phyloP scores from a whole-genome alignment of 1,284 basidiomycete genomes.

The Ceratorhiza oryzae-sativae region DNA sequence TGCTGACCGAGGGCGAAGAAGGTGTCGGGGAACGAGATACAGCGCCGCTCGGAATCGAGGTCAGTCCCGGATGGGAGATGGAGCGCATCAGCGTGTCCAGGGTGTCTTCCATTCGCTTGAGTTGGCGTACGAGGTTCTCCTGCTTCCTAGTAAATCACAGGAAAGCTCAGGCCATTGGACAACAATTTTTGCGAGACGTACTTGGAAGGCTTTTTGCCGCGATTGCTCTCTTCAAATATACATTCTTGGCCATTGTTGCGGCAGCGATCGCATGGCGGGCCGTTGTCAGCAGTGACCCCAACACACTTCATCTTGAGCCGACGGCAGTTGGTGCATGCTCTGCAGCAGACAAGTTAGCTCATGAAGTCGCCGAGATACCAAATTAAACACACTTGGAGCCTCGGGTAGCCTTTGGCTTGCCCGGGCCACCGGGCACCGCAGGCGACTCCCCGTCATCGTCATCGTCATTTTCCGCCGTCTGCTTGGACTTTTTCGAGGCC shows the following conservation, averaged over 20 bases:
- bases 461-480: conserved; percentile 63
- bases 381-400: conserved; percentile 76
- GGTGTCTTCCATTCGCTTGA: conserved; percentile 92
- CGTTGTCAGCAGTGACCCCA: conserved; percentile 89
- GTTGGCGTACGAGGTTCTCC: conserved; percentile 84
- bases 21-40: conserved; percentile 84
- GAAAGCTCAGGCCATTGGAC: conserved; percentile 44
- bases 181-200: conserved; percentile 51
- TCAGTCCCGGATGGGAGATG: conserved; percentile 74
- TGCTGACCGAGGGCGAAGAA: conserved; percentile 33
- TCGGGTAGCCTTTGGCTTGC: conserved; percentile 84
- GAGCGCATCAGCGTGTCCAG: conserved; percentile 86
- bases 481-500: conserved; percentile 61
- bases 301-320: conserved; percentile 99
- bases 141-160: conserved; percentile 72
- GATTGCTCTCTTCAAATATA: conserved; percentile 92
- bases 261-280: conserved; percentile 74
- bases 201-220: conserved; percentile 91
- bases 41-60: conserved; percentile 71
- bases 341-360: conserved; percentile 49
- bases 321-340: conserved; percentile 93
- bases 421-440: conserved; percentile 61
- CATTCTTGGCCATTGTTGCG: conserved; percentile 55
- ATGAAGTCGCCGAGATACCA: conserved; percentile 5
- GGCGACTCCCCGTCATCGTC: conserved; percentile 48